These are phyloP conservation scores for Diversispora epigaea DNA, from an alignment of 192 early-diverging fungal genomes.

Conservation along the genomic window DNA sequence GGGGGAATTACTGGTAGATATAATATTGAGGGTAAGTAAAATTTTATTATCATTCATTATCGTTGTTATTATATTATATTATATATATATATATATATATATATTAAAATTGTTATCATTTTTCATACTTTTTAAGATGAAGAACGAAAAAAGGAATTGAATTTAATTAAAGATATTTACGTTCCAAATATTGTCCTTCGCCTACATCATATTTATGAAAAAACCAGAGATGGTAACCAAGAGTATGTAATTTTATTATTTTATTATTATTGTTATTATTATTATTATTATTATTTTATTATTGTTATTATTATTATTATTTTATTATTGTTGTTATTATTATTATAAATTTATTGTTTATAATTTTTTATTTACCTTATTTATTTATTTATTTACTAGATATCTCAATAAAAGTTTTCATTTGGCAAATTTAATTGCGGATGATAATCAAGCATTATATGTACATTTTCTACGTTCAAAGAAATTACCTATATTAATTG, in stretches of 20 bases:
- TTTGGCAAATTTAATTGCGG: constrained; percentile 7
- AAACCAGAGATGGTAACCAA: constrained; percentile 4
- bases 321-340: too few relatives aligned
- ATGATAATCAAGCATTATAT: neutral
- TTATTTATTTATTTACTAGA: neutral
- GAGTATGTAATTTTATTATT: constrained; percentile 5
- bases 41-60: too few relatives aligned
- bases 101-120: too few relatives aligned
- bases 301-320: neutral
- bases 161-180: constrained; percentile 13
- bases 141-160: neutral
- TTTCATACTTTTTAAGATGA: constrained; percentile 3
- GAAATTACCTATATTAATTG: constrained; percentile 11
- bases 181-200: constrained; percentile 19
- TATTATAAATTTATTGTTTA: neutral
- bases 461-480: constrained; percentile 16
- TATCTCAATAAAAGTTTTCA: constrained; percentile 25
- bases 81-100: too few relatives aligned
- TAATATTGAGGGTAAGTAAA: neutral
- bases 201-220: constrained; percentile 1
- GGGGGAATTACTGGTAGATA: neutral
- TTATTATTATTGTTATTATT: neutral
- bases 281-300: neutral
- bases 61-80: too few relatives aligned
- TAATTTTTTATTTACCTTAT: neutral